Conservation (phyloP, 768 basidiomycete genomes). For the Mycena venus region DNA sequence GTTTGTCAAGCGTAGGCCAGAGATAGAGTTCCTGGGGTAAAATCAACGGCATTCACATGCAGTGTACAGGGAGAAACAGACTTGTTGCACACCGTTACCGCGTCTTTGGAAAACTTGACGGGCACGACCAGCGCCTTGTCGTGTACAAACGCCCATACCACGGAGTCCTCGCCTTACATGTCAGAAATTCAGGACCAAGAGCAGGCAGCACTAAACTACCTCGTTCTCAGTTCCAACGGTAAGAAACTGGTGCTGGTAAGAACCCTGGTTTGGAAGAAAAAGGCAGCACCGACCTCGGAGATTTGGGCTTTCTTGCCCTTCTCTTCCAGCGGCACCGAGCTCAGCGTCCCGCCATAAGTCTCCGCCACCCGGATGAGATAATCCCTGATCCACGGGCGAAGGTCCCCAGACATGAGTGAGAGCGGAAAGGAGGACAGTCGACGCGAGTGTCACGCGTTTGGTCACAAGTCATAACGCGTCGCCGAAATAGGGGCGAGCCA, state of each 20-base stretch:
- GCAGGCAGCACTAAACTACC: not conserved
- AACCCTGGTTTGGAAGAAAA: not conserved
- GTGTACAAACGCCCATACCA: constrained; percentile 74
- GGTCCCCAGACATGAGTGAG: not conserved
- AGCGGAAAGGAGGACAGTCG: not conserved
- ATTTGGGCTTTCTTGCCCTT: constrained; percentile 71
- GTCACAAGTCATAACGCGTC: not conserved
- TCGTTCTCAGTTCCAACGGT: constrained; percentile 19
- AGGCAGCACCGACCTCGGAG: constrained; percentile 58
- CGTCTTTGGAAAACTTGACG: constrained; percentile 67
- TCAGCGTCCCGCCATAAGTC: constrained; percentile 62
- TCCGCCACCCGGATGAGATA: constrained; percentile 67
- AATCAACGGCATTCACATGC: not conserved
- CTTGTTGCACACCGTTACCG: constrained; percentile 59
- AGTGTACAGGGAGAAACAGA: constrained; percentile 34
- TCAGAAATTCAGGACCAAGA: not conserved
- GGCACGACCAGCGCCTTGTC: constrained; percentile 67
- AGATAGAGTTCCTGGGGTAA: constrained; percentile 31
- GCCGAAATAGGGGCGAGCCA: no score
- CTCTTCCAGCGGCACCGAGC: constrained; percentile 43
- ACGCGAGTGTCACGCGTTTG: no score
- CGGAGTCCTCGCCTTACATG: constrained; percentile 30
- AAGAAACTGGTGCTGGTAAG: constrained; percentile 1
- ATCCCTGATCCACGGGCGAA: constrained; percentile 69
- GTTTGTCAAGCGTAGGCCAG: constrained; percentile 56